Base-by-base conservation (phyloP, 1,284 basidiomycete genomes). In the Marasmius sp. region DNA sequence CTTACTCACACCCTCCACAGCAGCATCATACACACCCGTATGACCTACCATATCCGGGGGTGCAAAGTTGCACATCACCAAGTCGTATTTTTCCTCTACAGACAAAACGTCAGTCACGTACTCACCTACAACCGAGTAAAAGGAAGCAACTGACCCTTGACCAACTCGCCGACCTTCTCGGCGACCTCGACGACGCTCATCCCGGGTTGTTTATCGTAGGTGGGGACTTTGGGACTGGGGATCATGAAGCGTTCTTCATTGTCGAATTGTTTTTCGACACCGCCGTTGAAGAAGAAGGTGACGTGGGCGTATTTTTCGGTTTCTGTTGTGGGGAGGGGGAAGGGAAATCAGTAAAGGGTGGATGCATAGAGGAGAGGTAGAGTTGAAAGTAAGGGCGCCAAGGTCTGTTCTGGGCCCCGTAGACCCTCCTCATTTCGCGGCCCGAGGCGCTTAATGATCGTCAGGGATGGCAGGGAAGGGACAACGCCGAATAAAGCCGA, bases 231-330 rank as follows among this genome's bases (percentile, higher is more conserved):
- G 50, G 94, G 94, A 18, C 92, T 95, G 2, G 92, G 85, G 62
- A 96, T 88, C 91, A 97, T 88, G 72, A 87, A 80, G n/a, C 94
- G 83, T 68, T 92, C 87, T 74, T 95, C 94, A n/a, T 80, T 76
- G 16, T 85, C 80, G 75, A 92, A 96, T 70, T 95, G 91, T 74
- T 94, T 93, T 80, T 96, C 94, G 48, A 94, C 88, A 63, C 94
- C 94, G 33, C 94, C 94, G 76, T 96, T 96, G 85, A 97, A 96
- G 85, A 97, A 97, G 82, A 96, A 96, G 0, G 94, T 97, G 64
- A 97, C 92, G 72, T 96, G 94, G 1, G 94, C 93, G 75, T 95
- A 97, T 77, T 97, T 96, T 74, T 96, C 94, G 3, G 94, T 96
- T 75, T 96, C 94, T 85, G 27, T 27, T n/a, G n/a, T n/a, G n/a